These are phyloP conservation scores for Selenicereus undatus DNA, from an alignment of 148 eudicot genomes.

Conservation along the genomic window DNA sequence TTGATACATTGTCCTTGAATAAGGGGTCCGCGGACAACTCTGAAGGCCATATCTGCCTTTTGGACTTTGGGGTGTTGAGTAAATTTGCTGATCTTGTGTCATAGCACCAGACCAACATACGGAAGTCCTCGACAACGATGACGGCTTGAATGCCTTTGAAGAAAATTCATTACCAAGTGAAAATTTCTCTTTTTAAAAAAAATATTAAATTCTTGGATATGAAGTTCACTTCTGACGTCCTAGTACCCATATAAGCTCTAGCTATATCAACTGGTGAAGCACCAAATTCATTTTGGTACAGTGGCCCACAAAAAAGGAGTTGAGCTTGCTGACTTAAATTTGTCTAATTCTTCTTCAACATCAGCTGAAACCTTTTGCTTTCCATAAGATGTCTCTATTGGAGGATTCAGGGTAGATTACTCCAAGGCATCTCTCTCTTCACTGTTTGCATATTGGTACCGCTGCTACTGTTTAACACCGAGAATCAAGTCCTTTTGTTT, in stretches of 20 bases:
- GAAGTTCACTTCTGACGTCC: conserved; percentile 42
- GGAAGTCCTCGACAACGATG: conserved; percentile 56
- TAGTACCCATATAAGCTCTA: conserved; percentile 84
- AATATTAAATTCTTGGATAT: conserved; percentile 30
- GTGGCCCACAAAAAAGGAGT: conserved; percentile 39
- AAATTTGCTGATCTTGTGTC: conserved; percentile 51
- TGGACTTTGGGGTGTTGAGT: conserved; percentile 56
- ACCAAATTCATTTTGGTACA: conserved; percentile 52
- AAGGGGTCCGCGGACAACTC: too few species aligned
- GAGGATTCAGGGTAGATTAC: too few species aligned
- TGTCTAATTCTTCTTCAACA: conserved; percentile 33
- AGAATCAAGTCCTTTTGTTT: too few species aligned
- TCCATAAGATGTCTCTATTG: conserved; percentile 27
- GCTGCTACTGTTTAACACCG: too few species aligned
- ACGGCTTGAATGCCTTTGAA: too few species aligned
- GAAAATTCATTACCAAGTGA: too few species aligned
- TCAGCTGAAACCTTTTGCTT: conserved; percentile 26
- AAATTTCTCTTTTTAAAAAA: conserved; percentile 33
- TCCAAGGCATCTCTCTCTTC: too few species aligned
- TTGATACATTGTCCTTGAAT: conserved; percentile 68
- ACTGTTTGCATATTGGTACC: too few species aligned
- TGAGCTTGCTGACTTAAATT: conserved; percentile 33
- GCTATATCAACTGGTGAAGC: conserved; percentile 88
- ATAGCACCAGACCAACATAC: conserved; percentile 84
- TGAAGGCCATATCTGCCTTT: conserved; percentile 48